Evolutionary conservation across 371 early-diverging fungal genomes (phyloP).

Genomic region (Mucor circinelloides): DNA sequence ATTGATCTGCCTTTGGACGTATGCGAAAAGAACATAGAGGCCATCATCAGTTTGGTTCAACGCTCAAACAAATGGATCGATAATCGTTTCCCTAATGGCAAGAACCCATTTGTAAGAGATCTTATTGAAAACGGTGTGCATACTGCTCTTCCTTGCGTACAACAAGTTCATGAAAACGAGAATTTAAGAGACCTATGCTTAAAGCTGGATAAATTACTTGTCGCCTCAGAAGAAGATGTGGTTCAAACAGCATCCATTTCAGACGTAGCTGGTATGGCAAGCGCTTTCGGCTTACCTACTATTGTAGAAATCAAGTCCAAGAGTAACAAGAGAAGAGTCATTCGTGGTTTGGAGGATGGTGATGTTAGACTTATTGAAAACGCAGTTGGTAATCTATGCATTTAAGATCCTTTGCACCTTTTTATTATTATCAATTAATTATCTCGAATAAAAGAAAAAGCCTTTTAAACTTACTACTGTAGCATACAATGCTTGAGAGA

Average conservation of each 20-base stretch:
- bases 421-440: background rate
- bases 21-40: conserved; percentile 27
- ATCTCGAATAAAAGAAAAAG: background rate
- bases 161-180: background rate
- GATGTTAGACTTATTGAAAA: conserved; percentile 50
- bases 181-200: conserved; percentile 6
- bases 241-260: conserved; percentile 10
- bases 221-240: conserved; percentile 15
- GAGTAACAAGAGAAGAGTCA: conserved; percentile 40
- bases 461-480: too few relatives aligned
- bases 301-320: conserved; percentile 24
- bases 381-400: conserved; percentile 39
- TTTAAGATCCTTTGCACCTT: background rate
- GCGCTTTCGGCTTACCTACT: conserved; percentile 33
- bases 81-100: conserved; percentile 25
- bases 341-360: conserved; percentile 51
- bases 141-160: background rate
- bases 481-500: too few relatives aligned
- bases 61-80: conserved; percentile 53
- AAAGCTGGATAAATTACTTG: conserved; percentile 17
- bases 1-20: conserved; percentile 16
- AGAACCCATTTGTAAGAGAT: conserved; percentile 20
- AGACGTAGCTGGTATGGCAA: conserved; percentile 19
- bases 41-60: conserved; percentile 36
- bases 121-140: conserved; percentile 15